Evolutionary conservation across 1,139 yeast species (phyloP), one percentile per base, ranked within the genome.

Genomic region (Yarrowia galli): DNA sequence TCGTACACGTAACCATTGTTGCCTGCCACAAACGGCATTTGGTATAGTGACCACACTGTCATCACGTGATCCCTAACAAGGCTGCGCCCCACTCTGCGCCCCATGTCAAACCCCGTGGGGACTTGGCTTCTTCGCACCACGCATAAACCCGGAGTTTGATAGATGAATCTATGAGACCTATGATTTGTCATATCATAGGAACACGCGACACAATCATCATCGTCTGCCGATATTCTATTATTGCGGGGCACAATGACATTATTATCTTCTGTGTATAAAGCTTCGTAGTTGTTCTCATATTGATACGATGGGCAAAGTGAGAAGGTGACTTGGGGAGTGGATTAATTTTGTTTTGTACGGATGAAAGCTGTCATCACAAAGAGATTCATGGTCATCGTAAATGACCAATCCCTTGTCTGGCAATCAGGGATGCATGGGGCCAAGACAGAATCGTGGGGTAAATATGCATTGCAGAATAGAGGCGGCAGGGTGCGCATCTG

Each of bases 391-490:
- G 15, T 32, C 32, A 28, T 10, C n/a, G 22, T 20, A 42, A 20
- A 16, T 22, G 15, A 16, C n/a, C 6, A n/a, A 9, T 40, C 3
- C 40, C 58, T 36, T 36, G 42, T 35, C 10, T 9, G 18, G 32
- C 22, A 4, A 10, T 35, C 43, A 51, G 43, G 58, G 43, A 36
- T 38, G 60, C 45, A 53, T 40, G 43, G 40, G 28, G 46, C 38
- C 63, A 56, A 40, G 63, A n/a, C 46, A 20, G 18, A 56, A 53
- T 53, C 63, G 49, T 42, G 63, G 63, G 63, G 63, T 56, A 56
- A 54, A 25, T 56, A 48, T 42, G 49, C 63, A 56, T 56, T 56
- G 63, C 63, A 56, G 46, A 56, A n/a, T 13, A 25, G 48, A 13
- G 38, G 63, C 63, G 42, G 5, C 38, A 23, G 18, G 28, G 38